Percentiles rank a stretch among this genome's conserved stretches.
These are phyloP conservation scores for Aristolochia contorta DNA, from an alignment of 164 flowering plant genomes.

Conservation along the genomic window DNA sequence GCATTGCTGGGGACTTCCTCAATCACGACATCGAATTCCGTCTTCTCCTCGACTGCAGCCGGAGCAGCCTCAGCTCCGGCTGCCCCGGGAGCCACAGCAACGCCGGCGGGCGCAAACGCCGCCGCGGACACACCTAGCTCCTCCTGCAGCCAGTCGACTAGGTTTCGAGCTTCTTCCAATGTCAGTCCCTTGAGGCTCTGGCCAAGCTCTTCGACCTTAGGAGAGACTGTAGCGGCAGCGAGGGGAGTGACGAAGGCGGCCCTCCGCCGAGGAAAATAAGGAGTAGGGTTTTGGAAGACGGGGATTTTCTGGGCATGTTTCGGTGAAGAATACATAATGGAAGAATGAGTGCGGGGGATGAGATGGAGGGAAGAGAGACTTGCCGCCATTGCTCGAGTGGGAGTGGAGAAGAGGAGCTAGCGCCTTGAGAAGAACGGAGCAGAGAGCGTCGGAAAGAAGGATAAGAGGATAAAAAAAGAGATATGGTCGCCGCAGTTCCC, in stretches of 20 bases:
- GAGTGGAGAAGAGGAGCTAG: conserved; percentile 5
- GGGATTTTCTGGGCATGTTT: conserved; percentile 20
- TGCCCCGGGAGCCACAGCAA: conserved; percentile 24
- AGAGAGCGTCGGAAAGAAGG: no score
- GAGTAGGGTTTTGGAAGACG: conserved; percentile 11
- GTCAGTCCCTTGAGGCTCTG: conserved; percentile 47
- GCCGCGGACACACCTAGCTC: conserved; percentile 91
- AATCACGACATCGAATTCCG: conserved; percentile 89
- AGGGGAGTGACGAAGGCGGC: conserved; percentile 33
- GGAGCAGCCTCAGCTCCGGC: conserved; percentile 38
- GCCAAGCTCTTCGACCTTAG: conserved; percentile 54
- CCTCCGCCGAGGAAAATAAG: conserved; percentile 18
- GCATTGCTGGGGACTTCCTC: conserved; percentile 84
- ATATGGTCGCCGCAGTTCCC: no score
- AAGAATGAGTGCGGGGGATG: conserved; percentile 6
- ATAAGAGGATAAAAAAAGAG: no score
- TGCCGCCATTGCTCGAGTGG: conserved; percentile 5
- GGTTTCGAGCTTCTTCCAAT: conserved; percentile 54
- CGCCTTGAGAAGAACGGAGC: no score
- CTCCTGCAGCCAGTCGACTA: conserved; percentile 78
- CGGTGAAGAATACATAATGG: conserved; percentile 9
- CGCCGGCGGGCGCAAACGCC: conserved; percentile 72
- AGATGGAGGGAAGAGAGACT: conserved; percentile 15
- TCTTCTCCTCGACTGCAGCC: conserved; percentile 81
- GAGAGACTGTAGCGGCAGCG: conserved; percentile 36